phyloP scores from a whole-genome alignment of 768 basidiomycete genomes.

The Candolleomyces eurysporus region DNA sequence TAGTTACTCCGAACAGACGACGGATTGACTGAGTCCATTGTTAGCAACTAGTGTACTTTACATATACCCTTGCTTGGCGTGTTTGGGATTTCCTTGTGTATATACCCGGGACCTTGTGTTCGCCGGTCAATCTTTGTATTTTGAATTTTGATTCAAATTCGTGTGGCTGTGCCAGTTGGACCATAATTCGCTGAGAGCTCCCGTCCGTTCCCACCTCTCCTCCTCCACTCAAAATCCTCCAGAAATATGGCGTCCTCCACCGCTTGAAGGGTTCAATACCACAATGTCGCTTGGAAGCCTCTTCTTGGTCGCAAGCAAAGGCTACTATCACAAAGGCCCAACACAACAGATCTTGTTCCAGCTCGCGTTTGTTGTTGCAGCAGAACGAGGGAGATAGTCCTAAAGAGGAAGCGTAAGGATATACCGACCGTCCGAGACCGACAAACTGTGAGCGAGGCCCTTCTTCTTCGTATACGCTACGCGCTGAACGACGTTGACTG shows the following conservation, averaged over 20 bases:
- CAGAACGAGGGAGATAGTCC: neutral
- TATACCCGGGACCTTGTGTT: too few species aligned
- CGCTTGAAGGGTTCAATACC: neutral
- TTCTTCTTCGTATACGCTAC: neutral
- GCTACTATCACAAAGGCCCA: neutral
- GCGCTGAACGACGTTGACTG: neutral
- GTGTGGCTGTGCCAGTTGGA: too few species aligned
- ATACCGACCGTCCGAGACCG: neutral
- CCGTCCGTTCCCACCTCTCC: neutral
- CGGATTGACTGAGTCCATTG: neutral
- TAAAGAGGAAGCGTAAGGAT: neutral
- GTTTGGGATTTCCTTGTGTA: too few species aligned
- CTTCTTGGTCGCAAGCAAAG: neutral
- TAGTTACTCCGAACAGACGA: neutral
- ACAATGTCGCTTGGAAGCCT: conserved; percentile 1
- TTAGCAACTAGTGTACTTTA: neutral
- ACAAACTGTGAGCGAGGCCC: too few species aligned
- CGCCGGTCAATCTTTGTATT: too few species aligned
- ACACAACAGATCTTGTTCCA: conserved; percentile 1
- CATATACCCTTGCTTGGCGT: too few species aligned
- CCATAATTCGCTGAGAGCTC: neutral
- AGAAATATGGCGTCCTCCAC: neutral
- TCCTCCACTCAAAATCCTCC: neutral
- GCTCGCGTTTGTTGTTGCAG: conserved; percentile 3
- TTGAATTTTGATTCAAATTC: too few species aligned